Evolutionary conservation across 495 filamentous ascomycete genomes (phyloP).

Genomic region (Aspergillus kassunensis): DNA sequence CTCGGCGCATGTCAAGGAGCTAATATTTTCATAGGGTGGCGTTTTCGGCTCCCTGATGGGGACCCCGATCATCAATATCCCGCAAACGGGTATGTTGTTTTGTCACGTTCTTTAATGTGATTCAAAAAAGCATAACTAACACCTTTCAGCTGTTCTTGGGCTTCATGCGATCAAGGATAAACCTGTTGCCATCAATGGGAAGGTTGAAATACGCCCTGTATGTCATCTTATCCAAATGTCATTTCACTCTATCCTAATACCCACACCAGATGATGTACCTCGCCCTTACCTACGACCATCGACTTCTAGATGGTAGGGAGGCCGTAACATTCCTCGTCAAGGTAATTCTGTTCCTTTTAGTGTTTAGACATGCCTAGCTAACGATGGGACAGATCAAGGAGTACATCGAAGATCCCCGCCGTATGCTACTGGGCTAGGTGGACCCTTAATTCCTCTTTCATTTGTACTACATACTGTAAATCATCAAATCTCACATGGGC

Average conservation of each 20-base stretch:
- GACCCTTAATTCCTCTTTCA: neutral
- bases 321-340: slow-evolving; percentile 97
- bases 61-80: slow-evolving; percentile 98
- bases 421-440: slow-evolving; percentile 70
- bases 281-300: slow-evolving; percentile 95
- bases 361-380: slow-evolving; percentile 10
- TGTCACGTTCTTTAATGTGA: neutral
- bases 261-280: slow-evolving; percentile 88
- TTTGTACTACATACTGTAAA: slow-evolving; percentile 38
- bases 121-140: slow-evolving; percentile 17
- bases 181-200: slow-evolving; percentile 82
- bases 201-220: slow-evolving; percentile 86
- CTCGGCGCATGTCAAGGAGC: neutral
- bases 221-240: slow-evolving; percentile 16
- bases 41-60: slow-evolving; percentile 86
- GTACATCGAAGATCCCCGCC: slow-evolving; percentile 93
- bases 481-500: slow-evolving; percentile 21
- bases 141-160: slow-evolving; percentile 70
- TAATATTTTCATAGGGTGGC: slow-evolving; percentile 49
- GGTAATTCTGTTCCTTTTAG: slow-evolving; percentile 34
- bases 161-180: slow-evolving; percentile 98
- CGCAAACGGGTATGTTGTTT: slow-evolving; percentile 66
- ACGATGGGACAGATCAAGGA: slow-evolving; percentile 63
- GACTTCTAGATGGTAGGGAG: slow-evolving; percentile 90
- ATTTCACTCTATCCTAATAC: slow-evolving; percentile 14